These are phyloP conservation scores for Mycena belliarum DNA, from an alignment of 768 basidiomycete genomes.

Conservation along the genomic window DNA sequence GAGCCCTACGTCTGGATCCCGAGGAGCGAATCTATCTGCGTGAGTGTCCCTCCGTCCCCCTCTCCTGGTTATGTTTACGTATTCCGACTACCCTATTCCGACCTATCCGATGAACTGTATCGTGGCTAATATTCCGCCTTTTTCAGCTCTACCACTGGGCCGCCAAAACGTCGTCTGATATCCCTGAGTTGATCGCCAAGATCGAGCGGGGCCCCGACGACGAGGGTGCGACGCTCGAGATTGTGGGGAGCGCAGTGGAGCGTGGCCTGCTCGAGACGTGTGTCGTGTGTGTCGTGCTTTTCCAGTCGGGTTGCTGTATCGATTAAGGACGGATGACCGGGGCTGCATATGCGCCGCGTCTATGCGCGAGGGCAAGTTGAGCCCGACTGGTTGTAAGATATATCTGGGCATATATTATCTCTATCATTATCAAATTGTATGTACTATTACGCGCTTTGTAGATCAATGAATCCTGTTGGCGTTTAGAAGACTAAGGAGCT, in stretches of 20 bases:
- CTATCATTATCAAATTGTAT: not conserved
- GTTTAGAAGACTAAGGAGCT: too few species aligned
- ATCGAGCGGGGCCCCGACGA: slow-evolving; percentile 4
- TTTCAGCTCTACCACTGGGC: slow-evolving; percentile 7
- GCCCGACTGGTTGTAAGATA: too few species aligned
- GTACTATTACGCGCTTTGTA: too few species aligned
- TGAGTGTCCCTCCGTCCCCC: not conserved
- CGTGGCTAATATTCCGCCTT: too few species aligned
- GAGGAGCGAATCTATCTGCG: not conserved
- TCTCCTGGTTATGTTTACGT: too few species aligned
- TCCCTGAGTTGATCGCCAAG: not conserved
- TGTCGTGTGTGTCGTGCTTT: slow-evolving; percentile 2
- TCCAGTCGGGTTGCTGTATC: slow-evolving; percentile 3
- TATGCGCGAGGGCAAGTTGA: too few species aligned
- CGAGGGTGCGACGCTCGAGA: slow-evolving; percentile 1
- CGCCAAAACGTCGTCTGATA: not conserved
- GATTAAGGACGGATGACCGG: too few species aligned
- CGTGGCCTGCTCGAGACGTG: not conserved
- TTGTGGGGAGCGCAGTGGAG: not conserved
- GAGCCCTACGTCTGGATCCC: slow-evolving; percentile 6
- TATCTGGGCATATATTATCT: too few species aligned
- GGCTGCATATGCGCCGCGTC: too few species aligned
- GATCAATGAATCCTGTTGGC: too few species aligned
- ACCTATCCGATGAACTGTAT: too few species aligned
- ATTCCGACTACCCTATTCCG: too few species aligned